phyloP scores from a whole-genome alignment of 2,329 filamentous ascomycete species.

The Xylariaceae sp. region DNA sequence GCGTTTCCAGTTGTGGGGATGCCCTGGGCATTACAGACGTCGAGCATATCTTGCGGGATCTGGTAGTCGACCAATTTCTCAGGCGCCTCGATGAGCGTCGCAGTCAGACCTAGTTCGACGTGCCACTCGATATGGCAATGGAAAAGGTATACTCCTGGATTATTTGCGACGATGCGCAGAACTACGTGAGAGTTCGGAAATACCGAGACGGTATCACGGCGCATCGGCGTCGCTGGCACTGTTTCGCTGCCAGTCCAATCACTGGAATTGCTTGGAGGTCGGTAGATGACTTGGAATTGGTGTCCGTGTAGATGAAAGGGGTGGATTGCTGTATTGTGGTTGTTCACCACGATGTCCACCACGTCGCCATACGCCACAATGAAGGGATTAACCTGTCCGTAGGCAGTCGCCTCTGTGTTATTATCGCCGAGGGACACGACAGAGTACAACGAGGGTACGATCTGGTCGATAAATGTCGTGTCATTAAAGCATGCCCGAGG shows the following conservation, averaged over 20 bases:
- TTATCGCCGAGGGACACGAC: constrained; percentile 53
- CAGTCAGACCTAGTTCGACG: constrained; percentile 54
- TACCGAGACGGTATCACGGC: constrained; percentile 38
- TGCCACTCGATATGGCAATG: constrained; percentile 63
- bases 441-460: constrained; percentile 69
- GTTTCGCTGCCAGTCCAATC: constrained; percentile 30
- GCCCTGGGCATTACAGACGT: constrained; percentile 40
- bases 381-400: constrained; percentile 42
- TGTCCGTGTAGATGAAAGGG: constrained; percentile 54
- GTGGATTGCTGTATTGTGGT: constrained; percentile 43
- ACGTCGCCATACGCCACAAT: constrained; percentile 36
- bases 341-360: constrained; percentile 49
- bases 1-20: constrained; percentile 60
- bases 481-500: constrained; percentile 63
- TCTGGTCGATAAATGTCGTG: constrained; percentile 62
- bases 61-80: constrained; percentile 50
- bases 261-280: constrained; percentile 35
- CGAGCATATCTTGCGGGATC: constrained; percentile 57
- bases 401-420: constrained; percentile 40
- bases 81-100: constrained; percentile 53
- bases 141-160: constrained; percentile 53
- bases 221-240: constrained; percentile 29
- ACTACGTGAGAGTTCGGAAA: constrained; percentile 44
- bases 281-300: constrained; percentile 51
- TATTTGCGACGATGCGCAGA: constrained; percentile 48